Evolutionary conservation across 768 basidiomycete species (phyloP).

Genomic region (Coprinopsis marcescibilis): DNA sequence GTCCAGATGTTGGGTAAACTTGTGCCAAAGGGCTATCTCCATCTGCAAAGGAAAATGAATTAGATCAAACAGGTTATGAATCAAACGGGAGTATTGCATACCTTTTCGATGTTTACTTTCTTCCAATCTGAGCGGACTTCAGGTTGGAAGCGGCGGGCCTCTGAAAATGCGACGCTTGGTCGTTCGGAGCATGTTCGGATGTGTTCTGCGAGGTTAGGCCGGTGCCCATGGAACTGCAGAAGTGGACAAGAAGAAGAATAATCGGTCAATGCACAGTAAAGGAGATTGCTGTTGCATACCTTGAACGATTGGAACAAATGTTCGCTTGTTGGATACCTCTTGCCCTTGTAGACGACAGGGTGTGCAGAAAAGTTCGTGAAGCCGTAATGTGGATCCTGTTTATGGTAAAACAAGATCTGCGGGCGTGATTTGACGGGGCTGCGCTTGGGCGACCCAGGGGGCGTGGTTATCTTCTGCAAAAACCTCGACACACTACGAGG

Average conservation of each 20-base stretch:
- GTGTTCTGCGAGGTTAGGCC: constrained; percentile 62
- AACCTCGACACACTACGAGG: not conserved
- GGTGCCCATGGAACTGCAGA: constrained; percentile 50
- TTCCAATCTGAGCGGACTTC: constrained; percentile 65
- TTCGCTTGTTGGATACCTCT: constrained; percentile 68
- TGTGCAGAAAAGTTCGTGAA: constrained; percentile 74
- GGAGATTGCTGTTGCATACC: constrained; percentile 25
- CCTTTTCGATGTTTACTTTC: constrained; percentile 61
- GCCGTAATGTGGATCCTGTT: constrained; percentile 57
- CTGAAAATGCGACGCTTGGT: constrained; percentile 60
- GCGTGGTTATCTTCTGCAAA: constrained; percentile 1
- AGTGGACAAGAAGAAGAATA: not conserved
- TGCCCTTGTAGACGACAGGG: constrained; percentile 54
- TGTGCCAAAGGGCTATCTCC: constrained; percentile 58
- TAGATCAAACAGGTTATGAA: constrained; percentile 1
- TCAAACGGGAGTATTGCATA: constrained; percentile 17
- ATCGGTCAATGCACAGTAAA: no score
- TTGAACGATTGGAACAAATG: constrained; percentile 77
- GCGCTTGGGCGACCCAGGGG: constrained; percentile 14
- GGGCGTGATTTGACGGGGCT: constrained; percentile 20
- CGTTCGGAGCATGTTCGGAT: constrained; percentile 58
- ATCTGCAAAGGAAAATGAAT: constrained; percentile 36
- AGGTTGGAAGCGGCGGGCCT: constrained; percentile 59
- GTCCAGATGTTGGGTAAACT: constrained; percentile 65
- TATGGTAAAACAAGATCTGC: constrained; percentile 59